Base-by-base conservation (phyloP, 202 grass and related monocot genomes). In the Hordeum pubiflorum region DNA sequence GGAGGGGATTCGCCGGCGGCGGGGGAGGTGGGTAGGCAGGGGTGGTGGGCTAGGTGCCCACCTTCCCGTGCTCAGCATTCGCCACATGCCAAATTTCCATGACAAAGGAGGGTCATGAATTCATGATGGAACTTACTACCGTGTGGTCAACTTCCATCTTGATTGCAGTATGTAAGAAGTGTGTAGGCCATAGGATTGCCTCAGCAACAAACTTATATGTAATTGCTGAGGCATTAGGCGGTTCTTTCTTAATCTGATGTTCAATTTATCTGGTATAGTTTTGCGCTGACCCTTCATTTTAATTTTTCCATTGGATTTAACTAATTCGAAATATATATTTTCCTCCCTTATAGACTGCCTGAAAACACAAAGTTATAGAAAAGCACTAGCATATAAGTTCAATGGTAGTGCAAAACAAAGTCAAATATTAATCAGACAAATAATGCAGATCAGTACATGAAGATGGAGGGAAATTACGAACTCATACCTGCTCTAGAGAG, bases 401-500 rank as follows among this genome's bases (percentile, higher is more conserved):
- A 52, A 63, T 9, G 61, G 77, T 78, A 78, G 26, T 46, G 33
- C n/a, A 58, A 31, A 46, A 73, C 34, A 36, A 78, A 14, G 24
- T 26, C n/a, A 82, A 64, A 24, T 79, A 70, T 20, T 65, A 44
- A 66, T 48, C 48, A 67, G 27, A 80, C 18, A 34, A 46, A 26
- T 36, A 29, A 70, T 54, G 72, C 38, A 74, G 21, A 78, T 82
- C 50, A 65, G 6, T n/a, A 58, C 17, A 77, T 81, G 57, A 63
- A 60, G 75, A 65, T 66, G 6, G 73, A 61, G 13, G 9, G 7
- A 78, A 43, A 83, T 72, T 34, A 24, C 74, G 67, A 59, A 68
- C 29, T 24, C 37, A 58, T 76, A 94, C 95, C 92, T 98, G 92
- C 78, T 98, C 88, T 72, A 98, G 88, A 55, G 91, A 91, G 32